Evolutionary conservation across 352 stramenopile species (phyloP).

Genomic region (Globisporangium spiculum): DNA sequence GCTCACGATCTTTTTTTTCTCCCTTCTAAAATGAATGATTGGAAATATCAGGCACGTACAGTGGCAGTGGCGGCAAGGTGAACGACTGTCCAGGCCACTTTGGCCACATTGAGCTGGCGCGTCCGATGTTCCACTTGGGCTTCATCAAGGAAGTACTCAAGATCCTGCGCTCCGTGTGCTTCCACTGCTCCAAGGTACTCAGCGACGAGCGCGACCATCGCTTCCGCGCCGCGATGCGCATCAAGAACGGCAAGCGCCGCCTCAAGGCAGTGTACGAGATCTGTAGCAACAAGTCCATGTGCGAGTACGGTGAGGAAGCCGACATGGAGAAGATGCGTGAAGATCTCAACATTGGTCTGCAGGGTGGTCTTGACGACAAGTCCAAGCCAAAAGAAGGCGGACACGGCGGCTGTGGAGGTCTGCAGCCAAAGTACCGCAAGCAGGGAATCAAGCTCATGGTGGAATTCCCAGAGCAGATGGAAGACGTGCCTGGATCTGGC

Average conservation of each 20-base stretch:
- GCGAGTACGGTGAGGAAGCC: conserved; percentile 79
- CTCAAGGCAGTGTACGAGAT: conserved; percentile 95
- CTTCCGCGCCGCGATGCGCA: conserved; percentile 80
- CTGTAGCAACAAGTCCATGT: conserved; percentile 89
- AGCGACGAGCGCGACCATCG: conserved; percentile 89
- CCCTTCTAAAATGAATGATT: conserved; percentile 11
- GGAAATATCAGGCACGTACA: conserved; percentile 64
- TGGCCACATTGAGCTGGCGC: conserved; percentile 97
- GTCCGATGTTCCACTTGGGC: conserved; percentile 97
- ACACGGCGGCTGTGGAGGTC: conserved; percentile 76
- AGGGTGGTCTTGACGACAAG: conserved; percentile 81
- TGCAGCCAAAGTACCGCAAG: conserved; percentile 96
- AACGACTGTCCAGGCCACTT: conserved; percentile 99
- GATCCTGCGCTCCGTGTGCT: conserved; percentile 95
- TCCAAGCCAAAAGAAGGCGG: conserved; percentile 77
- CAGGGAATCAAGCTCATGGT: conserved; percentile 95
- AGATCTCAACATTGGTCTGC: conserved; percentile 82
- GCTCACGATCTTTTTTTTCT: conserved; percentile 8
- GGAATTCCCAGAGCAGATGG: conserved; percentile 95
- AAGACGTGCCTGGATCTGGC: conserved; percentile 90
- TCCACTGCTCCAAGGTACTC: conserved; percentile 95
- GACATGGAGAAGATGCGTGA: conserved; percentile 90
- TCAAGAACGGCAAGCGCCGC: conserved; percentile 88
- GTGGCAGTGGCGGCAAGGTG: conserved; percentile 90
- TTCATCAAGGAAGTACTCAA: conserved; percentile 97